Percentiles rank a stretch among this genome's conserved stretches.
Conservation (phyloP, 306 rosid genomes). For the Inga leiocalycina region DNA sequence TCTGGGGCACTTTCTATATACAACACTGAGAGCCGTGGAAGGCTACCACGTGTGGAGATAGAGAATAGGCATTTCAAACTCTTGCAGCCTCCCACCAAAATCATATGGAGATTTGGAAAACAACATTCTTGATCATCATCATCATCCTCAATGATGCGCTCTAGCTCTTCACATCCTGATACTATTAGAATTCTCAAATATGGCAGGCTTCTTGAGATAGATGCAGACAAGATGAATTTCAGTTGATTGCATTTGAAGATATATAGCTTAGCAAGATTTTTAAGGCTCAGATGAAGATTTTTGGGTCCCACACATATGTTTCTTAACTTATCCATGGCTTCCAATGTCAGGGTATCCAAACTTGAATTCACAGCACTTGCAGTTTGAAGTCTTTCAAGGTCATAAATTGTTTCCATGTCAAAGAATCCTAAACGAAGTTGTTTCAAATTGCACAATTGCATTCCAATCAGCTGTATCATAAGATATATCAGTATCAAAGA, state of each 20-base stretch:
- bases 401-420: conserved; percentile 15
- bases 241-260: neutral
- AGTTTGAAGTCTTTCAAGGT: neutral
- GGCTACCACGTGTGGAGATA: neutral
- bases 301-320: conserved; percentile 26
- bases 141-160: conserved; percentile 1
- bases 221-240: neutral
- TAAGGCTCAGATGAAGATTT: conserved; percentile 3
- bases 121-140: neutral
- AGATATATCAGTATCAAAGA: neutral
- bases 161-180: neutral
- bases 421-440: neutral
- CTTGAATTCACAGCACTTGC: neutral
- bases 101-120: neutral
- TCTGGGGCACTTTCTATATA: neutral
- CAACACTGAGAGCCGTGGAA: conserved; percentile 3
- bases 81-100: neutral
- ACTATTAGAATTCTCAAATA: neutral
- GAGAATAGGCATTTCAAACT: neutral
- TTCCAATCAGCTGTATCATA: neutral
- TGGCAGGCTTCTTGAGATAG: conserved; percentile 8
- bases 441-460: neutral
- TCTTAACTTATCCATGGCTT: neutral
- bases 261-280: neutral
- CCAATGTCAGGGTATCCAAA: neutral